Base-by-base conservation (phyloP, 1,139 yeast genomes). In the Taiozyma sp. region DNA sequence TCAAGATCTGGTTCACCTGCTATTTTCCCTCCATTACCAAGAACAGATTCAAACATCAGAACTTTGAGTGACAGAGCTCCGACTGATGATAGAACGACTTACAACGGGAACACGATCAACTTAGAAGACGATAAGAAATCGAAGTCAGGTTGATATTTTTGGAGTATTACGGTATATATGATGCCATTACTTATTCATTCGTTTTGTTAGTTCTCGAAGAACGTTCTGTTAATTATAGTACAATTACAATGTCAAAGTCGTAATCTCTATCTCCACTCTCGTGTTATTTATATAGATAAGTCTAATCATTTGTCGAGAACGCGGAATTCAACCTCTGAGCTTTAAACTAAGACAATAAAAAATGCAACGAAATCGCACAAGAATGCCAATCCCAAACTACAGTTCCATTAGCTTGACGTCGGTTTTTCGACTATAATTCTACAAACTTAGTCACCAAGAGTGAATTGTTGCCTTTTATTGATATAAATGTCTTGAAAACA, bases 91-190 rank as follows among this genome's bases (percentile, higher is more conserved):
- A 46, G 59, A 13, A 29, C 65, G 16, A 73, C 79, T 1, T 77
- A 76, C 56, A 77, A 77, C 57, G 81, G 82, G 3, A 77, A 77
- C 57, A 72, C 70, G 22, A 59, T 74, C 19, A 71, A 69, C 48
- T 55, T 77, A 48, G 78, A 76, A 53, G 79, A 75, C 54, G 73
- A 72, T 38, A 46, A 48, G 41, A 48, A 51, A 27, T 38, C 41
- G 14, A 38, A 38, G 14, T 19, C 41, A 9, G 36, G 36, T 32
- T 32, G 36, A 32, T 30, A 2, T 12, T 29, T 4, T 30, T 12
- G 34, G 34, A 9, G 34, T 2, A 7, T 30, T 30, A 30, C 30
- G 4, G 13, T 12, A 4, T 30, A 30, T 30, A 30, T 32, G 19
- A n/a, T 19, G 16, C 14, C 36, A n/a, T 32, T n/a, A 13, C 9